A percentile compares a stretch with the other conserved stretches of the same genome.
Evolutionary conservation across 1,284 basidiomycete genomes (phyloP).

Genomic region (Anthracocystis walkeri): DNA sequence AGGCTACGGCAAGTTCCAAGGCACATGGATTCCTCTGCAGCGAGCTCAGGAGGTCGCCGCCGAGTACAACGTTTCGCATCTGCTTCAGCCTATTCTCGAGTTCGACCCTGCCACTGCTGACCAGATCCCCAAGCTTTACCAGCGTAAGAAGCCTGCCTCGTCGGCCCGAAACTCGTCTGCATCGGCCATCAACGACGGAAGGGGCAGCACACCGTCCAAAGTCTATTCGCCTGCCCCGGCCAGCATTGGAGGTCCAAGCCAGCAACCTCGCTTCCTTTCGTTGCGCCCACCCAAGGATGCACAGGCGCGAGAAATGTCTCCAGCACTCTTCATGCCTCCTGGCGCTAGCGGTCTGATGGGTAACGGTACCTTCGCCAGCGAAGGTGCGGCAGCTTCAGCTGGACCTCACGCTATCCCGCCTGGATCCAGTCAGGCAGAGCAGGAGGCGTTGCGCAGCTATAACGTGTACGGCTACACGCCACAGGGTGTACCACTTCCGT

Average conservation of each 20-base stretch:
- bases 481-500: conserved; percentile 54
- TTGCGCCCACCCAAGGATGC: conserved; percentile 54
- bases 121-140: conserved; percentile 57
- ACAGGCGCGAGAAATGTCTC: conserved; percentile 41
- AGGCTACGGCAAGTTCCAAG: conserved; percentile 99
- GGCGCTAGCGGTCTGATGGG: conserved; percentile 51
- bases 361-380: conserved; percentile 22
- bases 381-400: conserved; percentile 4
- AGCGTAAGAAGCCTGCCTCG: conserved; percentile 46
- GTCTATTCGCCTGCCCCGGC: conserved; percentile 39
- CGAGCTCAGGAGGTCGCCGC: conserved; percentile 66
- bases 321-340: conserved; percentile 50
- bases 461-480: conserved; percentile 60
- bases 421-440: conserved; percentile 53
- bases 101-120: conserved; percentile 64
- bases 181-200: conserved; percentile 40
- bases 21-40: conserved; percentile 80
- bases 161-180: conserved; percentile 57
- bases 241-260: conserved; percentile 49
- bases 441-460: conserved; percentile 56
- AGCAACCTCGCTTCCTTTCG: conserved; percentile 62
- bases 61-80: conserved; percentile 66
- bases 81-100: conserved; percentile 66
- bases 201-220: conserved; percentile 30
- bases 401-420: conserved; percentile 56